A percentile compares a stretch with the other conserved stretches of the same genome.
Conservation (phyloP, 257 asterid genomes). For the Apocynum venetum region DNA sequence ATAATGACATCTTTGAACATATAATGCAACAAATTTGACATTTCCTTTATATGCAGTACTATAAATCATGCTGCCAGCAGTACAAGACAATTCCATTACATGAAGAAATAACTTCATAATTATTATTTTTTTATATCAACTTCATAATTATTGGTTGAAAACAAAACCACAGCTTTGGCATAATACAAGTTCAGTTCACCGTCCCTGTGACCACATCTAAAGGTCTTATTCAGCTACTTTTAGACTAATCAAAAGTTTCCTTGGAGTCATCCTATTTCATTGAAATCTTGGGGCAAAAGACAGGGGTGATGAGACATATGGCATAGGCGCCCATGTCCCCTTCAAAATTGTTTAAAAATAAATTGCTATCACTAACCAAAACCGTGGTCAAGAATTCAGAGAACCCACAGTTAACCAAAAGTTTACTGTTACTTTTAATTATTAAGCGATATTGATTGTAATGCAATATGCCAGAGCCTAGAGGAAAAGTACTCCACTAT, state of each 20-base stretch:
- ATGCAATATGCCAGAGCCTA: background rate
- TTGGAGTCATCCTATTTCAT: background rate
- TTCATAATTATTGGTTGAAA: background rate
- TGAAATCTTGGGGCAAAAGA: too few species aligned
- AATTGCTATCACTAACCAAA: background rate
- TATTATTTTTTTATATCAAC: too few species aligned
- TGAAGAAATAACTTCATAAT: background rate
- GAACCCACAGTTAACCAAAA: too few species aligned
- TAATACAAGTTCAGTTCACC: background rate
- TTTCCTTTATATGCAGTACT: background rate
- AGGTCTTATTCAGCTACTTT: background rate
- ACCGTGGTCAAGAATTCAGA: background rate
- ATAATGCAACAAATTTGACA: background rate
- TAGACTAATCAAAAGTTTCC: background rate
- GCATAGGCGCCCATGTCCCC: constrained; percentile 9
- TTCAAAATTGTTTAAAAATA: background rate
- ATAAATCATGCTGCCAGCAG: background rate
- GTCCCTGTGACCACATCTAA: background rate
- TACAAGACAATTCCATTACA: background rate
- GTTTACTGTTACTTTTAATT: background rate
- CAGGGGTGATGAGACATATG: background rate
- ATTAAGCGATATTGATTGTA: background rate
- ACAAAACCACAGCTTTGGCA: background rate
- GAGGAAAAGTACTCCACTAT: too few species aligned
- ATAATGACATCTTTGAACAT: background rate